Evolutionary conservation across 1,139 yeast species (phyloP).

Genomic region (Pneumocystis wakefieldiae): DNA sequence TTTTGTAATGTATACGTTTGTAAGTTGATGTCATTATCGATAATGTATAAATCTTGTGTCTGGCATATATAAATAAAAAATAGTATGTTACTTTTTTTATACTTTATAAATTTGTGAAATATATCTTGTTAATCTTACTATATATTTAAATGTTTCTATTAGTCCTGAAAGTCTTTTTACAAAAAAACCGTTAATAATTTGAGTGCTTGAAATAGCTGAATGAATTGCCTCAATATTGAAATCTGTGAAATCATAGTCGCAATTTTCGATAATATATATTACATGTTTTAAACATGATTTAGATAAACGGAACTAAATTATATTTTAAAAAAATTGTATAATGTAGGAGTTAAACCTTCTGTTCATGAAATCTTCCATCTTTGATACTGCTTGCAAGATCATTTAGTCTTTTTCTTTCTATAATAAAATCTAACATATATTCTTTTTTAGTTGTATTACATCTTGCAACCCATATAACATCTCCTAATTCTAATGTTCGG

Average conservation of each 20-base stretch:
- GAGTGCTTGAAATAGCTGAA: constrained; percentile 61
- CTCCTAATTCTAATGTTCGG: constrained; percentile 63
- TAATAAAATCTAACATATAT: constrained; percentile 60
- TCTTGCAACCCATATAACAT: constrained; percentile 75
- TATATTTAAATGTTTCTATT: constrained; percentile 58
- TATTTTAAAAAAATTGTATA: background rate
- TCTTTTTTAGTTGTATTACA: constrained; percentile 42
- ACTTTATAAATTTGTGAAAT: constrained; percentile 24
- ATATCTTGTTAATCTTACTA: constrained; percentile 41
- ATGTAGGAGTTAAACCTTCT: constrained; percentile 31
- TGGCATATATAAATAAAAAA: background rate
- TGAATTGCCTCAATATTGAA: constrained; percentile 50
- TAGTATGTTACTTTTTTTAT: background rate
- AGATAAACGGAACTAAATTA: constrained; percentile 36
- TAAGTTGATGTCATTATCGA: constrained; percentile 15
- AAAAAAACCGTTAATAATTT: constrained; percentile 52
- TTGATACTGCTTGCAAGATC: constrained; percentile 70
- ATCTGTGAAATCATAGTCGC: constrained; percentile 30
- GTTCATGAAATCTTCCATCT: constrained; percentile 77
- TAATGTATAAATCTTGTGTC: constrained; percentile 10
- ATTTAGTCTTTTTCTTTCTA: constrained; percentile 79
- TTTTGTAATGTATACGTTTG: constrained; percentile 11
- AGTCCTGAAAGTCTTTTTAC: constrained; percentile 54
- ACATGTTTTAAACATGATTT: constrained; percentile 53
- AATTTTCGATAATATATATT: constrained; percentile 75